Conservation (phyloP, 805 yeast species). For the Nakazawaea wyomingensis region DNA sequence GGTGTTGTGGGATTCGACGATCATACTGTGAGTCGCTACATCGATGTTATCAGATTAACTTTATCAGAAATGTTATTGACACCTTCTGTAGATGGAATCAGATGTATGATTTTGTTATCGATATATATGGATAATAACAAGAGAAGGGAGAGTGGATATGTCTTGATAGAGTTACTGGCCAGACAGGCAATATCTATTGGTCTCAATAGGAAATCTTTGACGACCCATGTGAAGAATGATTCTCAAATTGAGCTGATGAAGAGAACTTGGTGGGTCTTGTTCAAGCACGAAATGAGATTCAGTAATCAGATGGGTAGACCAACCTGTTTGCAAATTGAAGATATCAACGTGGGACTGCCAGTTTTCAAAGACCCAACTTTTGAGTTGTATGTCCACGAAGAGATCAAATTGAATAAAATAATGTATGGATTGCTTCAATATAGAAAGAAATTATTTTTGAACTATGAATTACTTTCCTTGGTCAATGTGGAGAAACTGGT, state of each 20-base stretch:
- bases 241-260: constrained; percentile 5
- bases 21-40: constrained; percentile 7
- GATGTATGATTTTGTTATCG: constrained; percentile 18
- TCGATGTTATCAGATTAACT: constrained; percentile 16
- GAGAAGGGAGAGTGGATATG: constrained; percentile 19
- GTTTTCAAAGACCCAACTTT: constrained; percentile 2
- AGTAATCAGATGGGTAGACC: constrained; percentile 13
- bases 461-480: constrained; percentile 10
- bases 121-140: constrained; percentile 17
- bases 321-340: constrained; percentile 11
- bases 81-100: constrained; percentile 20
- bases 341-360: constrained; percentile 9
- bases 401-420: constrained; percentile 11
- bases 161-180: constrained; percentile 16
- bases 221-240: constrained; percentile 2
- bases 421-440: constrained; percentile 9
- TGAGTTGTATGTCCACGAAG: constrained; percentile 2
- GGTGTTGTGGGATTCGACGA: constrained; percentile 9
- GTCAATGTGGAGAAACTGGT: constrained; percentile 11
- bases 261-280: constrained; percentile 12
- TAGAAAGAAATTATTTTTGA: constrained; percentile 10
- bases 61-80: constrained; percentile 18
- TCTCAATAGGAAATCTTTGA: constrained; percentile 14
- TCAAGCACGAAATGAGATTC: constrained; percentile 9
- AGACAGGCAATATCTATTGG: constrained; percentile 19